Evolutionary conservation across 371 early-diverging fungal species (phyloP), one percentile per base, ranked within the genome.

Genomic region (Syncephalastrum racemosum): DNA sequence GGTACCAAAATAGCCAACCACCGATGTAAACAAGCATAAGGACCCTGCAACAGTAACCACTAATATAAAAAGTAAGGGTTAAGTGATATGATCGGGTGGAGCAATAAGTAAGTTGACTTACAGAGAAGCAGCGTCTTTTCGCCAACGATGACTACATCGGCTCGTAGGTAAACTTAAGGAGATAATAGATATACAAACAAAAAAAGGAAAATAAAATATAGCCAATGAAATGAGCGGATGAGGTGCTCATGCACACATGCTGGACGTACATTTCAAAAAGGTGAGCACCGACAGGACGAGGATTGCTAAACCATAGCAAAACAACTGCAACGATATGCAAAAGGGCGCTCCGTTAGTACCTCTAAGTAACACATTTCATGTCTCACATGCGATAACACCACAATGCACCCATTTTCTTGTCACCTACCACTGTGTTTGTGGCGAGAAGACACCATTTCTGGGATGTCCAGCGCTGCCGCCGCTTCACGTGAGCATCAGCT

Each of bases 1-100:
- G 59, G 82, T 82, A 0, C 85, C 85, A 19, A 66, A 58, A 42
- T 77, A 84, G 7, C 85, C 85, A 5, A 80, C 18, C 1, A 84
- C 27, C 0, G 85, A 68, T 0, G 78, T 63, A 31, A 79, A 62
- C 5, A 84, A 50, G 51, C 83, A 81, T 10, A 77, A 57, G 0
- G 63, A 61, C 4, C 82, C 79, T 6, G 81, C 76, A 4, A 64
- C 73, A 36, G 73, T 71, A 53, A 80, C 63, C 16, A 84, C 83
- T 82, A 49, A 19, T n/a, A 55, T 41, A 25, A 19, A 8, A 31
- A 39, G 19, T n/a, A 50, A 16, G 2, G 13, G 36, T 22, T 3
- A 23, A 14, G 24, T 27, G 20, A 49, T 49, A 12, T 12, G 36
- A 31, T 10, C 6, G n/a, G n/a, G n/a, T n/a, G n/a, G n/a, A 31